phyloP scores from a whole-genome alignment of 495 filamentous ascomycete species.

The Lasiosphaeriaceae sp. region DNA sequence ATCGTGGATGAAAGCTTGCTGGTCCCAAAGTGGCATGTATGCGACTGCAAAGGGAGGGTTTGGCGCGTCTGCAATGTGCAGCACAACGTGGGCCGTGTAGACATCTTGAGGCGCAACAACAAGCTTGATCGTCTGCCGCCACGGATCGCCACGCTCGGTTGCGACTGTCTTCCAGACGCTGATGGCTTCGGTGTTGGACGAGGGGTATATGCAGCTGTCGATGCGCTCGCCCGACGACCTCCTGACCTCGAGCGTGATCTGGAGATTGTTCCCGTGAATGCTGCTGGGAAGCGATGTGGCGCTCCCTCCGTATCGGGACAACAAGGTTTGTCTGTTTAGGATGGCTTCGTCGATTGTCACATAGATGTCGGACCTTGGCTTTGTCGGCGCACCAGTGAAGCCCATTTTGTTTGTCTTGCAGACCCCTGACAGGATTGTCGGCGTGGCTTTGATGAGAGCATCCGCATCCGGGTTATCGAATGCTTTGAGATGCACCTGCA shows the following conservation, averaged over 20 bases:
- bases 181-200: conserved; percentile 67
- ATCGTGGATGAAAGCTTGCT: conserved; percentile 86
- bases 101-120: conserved; percentile 78
- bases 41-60: conserved; percentile 83
- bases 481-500: conserved; percentile 72
- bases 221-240: conserved; percentile 72
- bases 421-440: conserved; percentile 80
- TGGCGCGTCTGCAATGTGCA: conserved; percentile 81
- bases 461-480: conserved; percentile 76
- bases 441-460: conserved; percentile 74
- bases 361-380: conserved; percentile 89
- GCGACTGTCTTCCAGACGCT: conserved; percentile 88
- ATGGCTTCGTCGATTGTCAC: conserved; percentile 73
- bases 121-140: conserved; percentile 84
- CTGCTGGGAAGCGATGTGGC: conserved; percentile 62
- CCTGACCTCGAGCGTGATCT: conserved; percentile 85
- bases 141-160: conserved; percentile 69
- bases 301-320: conserved; percentile 76
- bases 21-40: conserved; percentile 92
- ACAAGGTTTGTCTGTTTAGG: conserved; percentile 69
- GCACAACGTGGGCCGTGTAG: conserved; percentile 77
- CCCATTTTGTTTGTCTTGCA: conserved; percentile 79
- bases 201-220: conserved; percentile 80
- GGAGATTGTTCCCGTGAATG: conserved; percentile 67
- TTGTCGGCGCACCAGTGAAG: conserved; percentile 90